Percentiles rank a stretch among this genome's conserved stretches.
phyloP scores from a whole-genome alignment of 306 rosid species.

The Prosopis cineraria region DNA sequence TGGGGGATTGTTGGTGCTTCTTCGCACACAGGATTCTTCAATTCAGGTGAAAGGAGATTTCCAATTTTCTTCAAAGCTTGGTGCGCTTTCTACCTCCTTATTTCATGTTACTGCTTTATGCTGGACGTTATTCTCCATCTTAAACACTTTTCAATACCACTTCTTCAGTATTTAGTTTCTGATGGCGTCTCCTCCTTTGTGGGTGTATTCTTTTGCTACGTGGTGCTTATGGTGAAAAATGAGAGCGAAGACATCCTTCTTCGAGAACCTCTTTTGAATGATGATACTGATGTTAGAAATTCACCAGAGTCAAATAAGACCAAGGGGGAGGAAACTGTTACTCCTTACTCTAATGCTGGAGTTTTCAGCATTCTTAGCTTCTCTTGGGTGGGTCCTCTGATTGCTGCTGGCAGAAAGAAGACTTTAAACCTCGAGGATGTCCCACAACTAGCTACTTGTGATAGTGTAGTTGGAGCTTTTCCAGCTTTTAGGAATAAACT shows the following conservation, averaged over 20 bases:
- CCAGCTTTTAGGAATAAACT: slow-evolving; percentile 35
- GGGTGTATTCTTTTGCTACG: slow-evolving; percentile 43
- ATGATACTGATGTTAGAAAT: slow-evolving; percentile 1
- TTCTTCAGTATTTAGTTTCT: slow-evolving; percentile 37
- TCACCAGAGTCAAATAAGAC: slow-evolving; percentile 24
- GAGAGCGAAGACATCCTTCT: slow-evolving; percentile 27
- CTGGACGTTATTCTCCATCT: slow-evolving; percentile 37
- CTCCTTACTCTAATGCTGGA: slow-evolving; percentile 58
- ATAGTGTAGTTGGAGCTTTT: slow-evolving; percentile 46
- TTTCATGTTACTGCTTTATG: slow-evolving; percentile 35
- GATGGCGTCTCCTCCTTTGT: slow-evolving; percentile 38
- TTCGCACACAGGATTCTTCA: slow-evolving; percentile 32
- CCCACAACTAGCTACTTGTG: slow-evolving; percentile 46
- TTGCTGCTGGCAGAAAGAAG: slow-evolving; percentile 46
- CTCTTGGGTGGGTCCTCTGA: slow-evolving; percentile 53
- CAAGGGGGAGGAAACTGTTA: slow-evolving; percentile 44
- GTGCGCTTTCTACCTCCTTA: slow-evolving; percentile 43
- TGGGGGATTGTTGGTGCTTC: slow-evolving; percentile 43
- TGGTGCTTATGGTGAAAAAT: slow-evolving; percentile 36
- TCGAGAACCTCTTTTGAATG: slow-evolving; percentile 51
- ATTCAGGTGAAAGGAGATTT: slow-evolving; percentile 31
- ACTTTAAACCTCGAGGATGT: slow-evolving; percentile 53
- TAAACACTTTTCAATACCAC: slow-evolving; percentile 23
- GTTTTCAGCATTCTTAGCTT: slow-evolving; percentile 52
- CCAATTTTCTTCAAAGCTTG: slow-evolving; percentile 43